Evolutionary conservation across 2,329 filamentous ascomycete genomes (phyloP), one percentile per base, ranked within the genome.

Genomic region (Monosporascus sp.): DNA sequence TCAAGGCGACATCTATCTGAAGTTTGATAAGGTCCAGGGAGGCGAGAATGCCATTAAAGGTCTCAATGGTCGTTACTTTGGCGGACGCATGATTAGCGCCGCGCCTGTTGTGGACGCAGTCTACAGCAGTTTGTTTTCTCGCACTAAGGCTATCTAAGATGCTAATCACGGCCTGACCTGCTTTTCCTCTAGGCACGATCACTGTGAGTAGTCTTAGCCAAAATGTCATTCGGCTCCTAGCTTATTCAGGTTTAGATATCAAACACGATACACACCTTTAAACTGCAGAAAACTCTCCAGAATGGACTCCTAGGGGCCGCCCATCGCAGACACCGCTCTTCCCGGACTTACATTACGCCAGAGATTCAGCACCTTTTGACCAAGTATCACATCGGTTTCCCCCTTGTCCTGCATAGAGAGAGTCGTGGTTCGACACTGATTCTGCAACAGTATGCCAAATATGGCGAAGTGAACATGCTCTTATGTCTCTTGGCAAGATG

Each of bases 31-130:
- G 67, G 89, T 97, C 58, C 85, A 92, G 70, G 93, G 93, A 64
- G 93, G 93, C 69, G 90, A 97, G 74, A 97, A 97, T 70, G 94
- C 94, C 65, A 95, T 97, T 75, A 95, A 96, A 72, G 94, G 94
- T 68, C 84, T 99, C 58, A 97, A 99, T 72, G 94, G 94, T 67
- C 87, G 94, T 69, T 96, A 89, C 73, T 99, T 99, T 73, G 94
- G 90, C 68, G 90, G 90, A 66, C 84, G 87, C 67, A 90, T 90
- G 79, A 96, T 99, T 72, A 93, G 89, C 70, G 94, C 93, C 64
- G 88, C 91, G 60, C 94, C 92, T 71, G 90, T 99, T 75, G 93
- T 97, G 72, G 94, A 99, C 74, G 93, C 93, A 67, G 90, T 99
- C 76, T 99, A 97, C 84, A 94, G 90, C 84, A 95, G 89, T 81